A percentile compares a stretch with the other conserved stretches of the same genome.
Conservation (phyloP, 1,284 basidiomycete genomes). For the Ganoderma leucocontextum region DNA sequence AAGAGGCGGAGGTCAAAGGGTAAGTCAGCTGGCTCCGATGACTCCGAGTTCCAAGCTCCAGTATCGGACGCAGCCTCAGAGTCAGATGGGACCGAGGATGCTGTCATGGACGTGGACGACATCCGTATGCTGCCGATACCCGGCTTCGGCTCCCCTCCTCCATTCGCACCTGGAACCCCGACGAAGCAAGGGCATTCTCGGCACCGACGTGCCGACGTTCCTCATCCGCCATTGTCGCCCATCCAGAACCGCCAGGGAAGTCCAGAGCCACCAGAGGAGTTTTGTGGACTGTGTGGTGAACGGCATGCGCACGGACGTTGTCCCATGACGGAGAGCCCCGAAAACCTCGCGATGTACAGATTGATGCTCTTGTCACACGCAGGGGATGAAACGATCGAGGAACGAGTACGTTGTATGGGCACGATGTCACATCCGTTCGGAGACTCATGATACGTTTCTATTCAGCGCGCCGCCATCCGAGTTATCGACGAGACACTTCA, state of each 20-base stretch:
- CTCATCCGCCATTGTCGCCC: slow-evolving; percentile 27
- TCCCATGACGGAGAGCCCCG: slow-evolving; percentile 68
- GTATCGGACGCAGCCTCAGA: slow-evolving; percentile 41
- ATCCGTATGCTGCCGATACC: slow-evolving; percentile 24
- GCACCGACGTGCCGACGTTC: slow-evolving; percentile 10
- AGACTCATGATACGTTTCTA: slow-evolving; percentile 19
- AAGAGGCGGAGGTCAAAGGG: slow-evolving; percentile 40
- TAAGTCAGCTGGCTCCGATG: slow-evolving; percentile 43
- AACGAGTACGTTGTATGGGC: slow-evolving; percentile 55
- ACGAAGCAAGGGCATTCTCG: slow-evolving; percentile 15
- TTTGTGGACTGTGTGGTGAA: slow-evolving; percentile 71
- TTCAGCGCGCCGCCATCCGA: slow-evolving; percentile 65
- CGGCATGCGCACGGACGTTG: slow-evolving; percentile 60
- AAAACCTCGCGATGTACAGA: slow-evolving; percentile 73
- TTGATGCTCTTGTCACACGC: slow-evolving; percentile 67
- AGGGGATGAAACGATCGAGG: slow-evolving; percentile 69
- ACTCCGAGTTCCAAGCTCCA: slow-evolving; percentile 46
- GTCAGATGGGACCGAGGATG: slow-evolving; percentile 42
- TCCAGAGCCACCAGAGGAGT: slow-evolving; percentile 31
- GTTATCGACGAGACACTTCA: slow-evolving; percentile 71
- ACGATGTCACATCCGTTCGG: slow-evolving; percentile 7
- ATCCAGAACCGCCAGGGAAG: slow-evolving; percentile 26
- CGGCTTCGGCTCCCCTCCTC: slow-evolving; percentile 12
- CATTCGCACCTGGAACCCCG: slow-evolving; percentile 7
- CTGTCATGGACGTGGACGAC: slow-evolving; percentile 27